Evolutionary conservation across 768 basidiomycete species (phyloP), one percentile per base, ranked within the genome.

Genomic region (Flagelloscypha sp.): DNA sequence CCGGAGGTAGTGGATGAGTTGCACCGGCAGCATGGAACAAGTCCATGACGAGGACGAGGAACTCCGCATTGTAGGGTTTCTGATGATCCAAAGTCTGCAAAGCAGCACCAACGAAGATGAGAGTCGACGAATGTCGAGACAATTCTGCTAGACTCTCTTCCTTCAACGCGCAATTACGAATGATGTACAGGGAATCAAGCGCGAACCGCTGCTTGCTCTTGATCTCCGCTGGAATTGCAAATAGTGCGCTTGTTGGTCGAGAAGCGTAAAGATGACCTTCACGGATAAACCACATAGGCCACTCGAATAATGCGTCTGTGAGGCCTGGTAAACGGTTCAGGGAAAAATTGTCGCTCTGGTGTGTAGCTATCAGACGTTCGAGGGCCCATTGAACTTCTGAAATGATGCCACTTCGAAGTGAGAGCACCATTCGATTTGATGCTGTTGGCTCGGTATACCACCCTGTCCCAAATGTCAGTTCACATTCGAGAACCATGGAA

Each of bases 311-410:
- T 5, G 80, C 82, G 47, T 89, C 83, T 17, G 85, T 74, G 27
- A 93, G 65, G 7, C 88, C 88, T 0, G 86, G 82, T 33, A 86
- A 77, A 22, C 66, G 63, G 24, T 66, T 68, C 38, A 97, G 68
- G 37, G 74, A 53, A 56, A 94, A 87, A 34, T 76, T 65, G 33
- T 92, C 88, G 47, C 85, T 83, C 46, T 72, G 70, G 46, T 78
- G 81, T n/a, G 87, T 66, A 13, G 85, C 74, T 42, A 83, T 78
- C 7, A 98, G 71, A 31, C 85, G 79, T 47, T 89, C 83, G 24
- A 99, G 72, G 13, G 92, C 86, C 85, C 89, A 97, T 37, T 77
- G 76, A 37, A 92, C 70, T 50, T 98, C 94, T 6, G 73, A 58
- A 35, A 78, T 68, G 30, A 98, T 81, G 4, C 79, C 83, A 10